phyloP scores from a whole-genome alignment of 441 rosid species.

The Corymbia citriodora region DNA sequence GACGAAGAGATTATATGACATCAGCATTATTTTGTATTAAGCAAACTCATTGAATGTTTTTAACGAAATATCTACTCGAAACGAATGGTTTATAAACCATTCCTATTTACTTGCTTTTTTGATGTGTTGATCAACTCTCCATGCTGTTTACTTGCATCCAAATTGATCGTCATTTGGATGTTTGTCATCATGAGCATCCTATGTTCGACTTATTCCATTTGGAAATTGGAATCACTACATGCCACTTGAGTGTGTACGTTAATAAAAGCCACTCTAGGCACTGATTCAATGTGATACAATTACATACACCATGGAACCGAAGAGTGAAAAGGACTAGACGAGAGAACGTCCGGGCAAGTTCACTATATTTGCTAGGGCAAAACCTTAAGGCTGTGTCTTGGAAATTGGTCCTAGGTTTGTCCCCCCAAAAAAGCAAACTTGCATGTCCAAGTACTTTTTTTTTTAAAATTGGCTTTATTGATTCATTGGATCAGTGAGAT shows the following conservation, averaged over 20 bases:
- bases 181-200: not conserved
- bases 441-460: not conserved
- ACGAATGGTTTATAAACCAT: not conserved
- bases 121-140: not conserved
- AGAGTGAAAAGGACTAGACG: not conserved
- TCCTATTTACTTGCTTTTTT: not conserved
- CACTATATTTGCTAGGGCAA: not conserved
- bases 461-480: too few species aligned
- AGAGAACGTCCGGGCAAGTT: not conserved
- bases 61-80: not conserved
- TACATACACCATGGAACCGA: not conserved
- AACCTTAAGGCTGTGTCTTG: not conserved
- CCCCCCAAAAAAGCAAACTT: not conserved
- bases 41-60: not conserved
- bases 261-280: not conserved
- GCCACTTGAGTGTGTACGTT: not conserved
- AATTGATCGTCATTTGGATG: not conserved
- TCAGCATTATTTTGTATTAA: accelerated
- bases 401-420: not conserved
- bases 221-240: not conserved
- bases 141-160: not conserved
- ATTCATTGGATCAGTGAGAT: not conserved
- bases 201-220: not conserved
- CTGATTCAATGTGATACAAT: accelerated
- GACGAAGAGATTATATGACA: accelerated